Percentiles rank a stretch among this genome's conserved stretches.
Conservation (phyloP, 2,329 filamentous ascomycete species). For the Cladosporium sp. region DNA sequence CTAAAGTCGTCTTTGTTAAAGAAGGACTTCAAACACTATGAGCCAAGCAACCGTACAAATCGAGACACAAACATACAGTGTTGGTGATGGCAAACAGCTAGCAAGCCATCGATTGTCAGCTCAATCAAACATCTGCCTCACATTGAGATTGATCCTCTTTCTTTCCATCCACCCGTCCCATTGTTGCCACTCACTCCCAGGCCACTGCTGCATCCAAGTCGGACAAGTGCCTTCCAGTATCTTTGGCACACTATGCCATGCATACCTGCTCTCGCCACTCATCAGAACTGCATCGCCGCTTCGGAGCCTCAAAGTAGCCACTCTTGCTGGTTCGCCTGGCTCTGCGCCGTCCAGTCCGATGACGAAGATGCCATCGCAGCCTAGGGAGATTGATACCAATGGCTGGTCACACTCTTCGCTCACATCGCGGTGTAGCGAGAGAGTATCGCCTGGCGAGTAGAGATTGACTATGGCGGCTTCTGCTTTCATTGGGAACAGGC, state of each 20-base stretch:
- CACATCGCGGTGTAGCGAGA: slow-evolving; percentile 91
- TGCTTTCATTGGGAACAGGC: slow-evolving; percentile 74
- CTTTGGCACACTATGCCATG: slow-evolving; percentile 94
- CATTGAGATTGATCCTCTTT: slow-evolving; percentile 89
- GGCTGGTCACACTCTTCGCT: slow-evolving; percentile 79
- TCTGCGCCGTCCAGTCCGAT: slow-evolving; percentile 63
- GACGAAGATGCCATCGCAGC: slow-evolving; percentile 88
- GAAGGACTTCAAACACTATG: background rate
- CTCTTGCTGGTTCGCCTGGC: slow-evolving; percentile 33
- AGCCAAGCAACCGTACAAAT: background rate
- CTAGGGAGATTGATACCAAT: slow-evolving; percentile 81
- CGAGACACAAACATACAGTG: background rate
- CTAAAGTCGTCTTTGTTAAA: background rate
- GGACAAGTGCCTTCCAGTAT: slow-evolving; percentile 80
- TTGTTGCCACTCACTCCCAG: slow-evolving; percentile 56
- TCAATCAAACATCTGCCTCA: slow-evolving; percentile 72
- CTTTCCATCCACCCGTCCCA: slow-evolving; percentile 87
- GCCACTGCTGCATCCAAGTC: slow-evolving; percentile 72
- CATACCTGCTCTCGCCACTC: slow-evolving; percentile 76
- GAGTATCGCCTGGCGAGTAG: slow-evolving; percentile 85
- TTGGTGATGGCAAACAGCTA: background rate
- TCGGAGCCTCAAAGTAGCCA: slow-evolving; percentile 64
- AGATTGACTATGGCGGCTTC: slow-evolving; percentile 94
- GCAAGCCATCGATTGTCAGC: background rate
- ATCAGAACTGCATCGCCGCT: slow-evolving; percentile 93